phyloP scores from a whole-genome alignment of 495 filamentous ascomycete species.

The Bathelium albidoporum region DNA sequence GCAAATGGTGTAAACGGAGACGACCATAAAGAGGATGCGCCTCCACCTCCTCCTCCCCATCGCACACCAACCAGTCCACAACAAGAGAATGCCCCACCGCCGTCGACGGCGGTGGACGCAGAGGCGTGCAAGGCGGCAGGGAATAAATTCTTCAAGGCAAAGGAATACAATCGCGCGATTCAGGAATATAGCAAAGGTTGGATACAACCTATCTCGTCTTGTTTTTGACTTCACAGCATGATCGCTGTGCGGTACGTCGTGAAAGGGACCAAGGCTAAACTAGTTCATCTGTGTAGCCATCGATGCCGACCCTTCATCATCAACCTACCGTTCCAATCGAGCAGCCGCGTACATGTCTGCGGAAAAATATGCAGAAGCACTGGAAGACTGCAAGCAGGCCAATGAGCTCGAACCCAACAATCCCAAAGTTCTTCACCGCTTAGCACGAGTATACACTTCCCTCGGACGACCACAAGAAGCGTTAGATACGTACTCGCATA shows the following conservation, averaged over 20 bases:
- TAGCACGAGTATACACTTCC: slow-evolving; percentile 78
- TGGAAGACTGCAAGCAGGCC: slow-evolving; percentile 75
- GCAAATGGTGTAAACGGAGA: slow-evolving; percentile 43
- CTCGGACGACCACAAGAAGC: slow-evolving; percentile 80
- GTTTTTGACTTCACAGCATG: slow-evolving; percentile 2
- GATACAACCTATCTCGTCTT: slow-evolving; percentile 7
- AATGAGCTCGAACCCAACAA: slow-evolving; percentile 73
- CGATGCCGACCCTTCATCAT: slow-evolving; percentile 62
- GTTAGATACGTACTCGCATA: slow-evolving; percentile 60
- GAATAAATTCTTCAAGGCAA: slow-evolving; percentile 92
- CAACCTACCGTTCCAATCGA: slow-evolving; percentile 90
- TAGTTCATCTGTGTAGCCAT: slow-evolving; percentile 49
- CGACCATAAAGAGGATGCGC: slow-evolving; percentile 39
- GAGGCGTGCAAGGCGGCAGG: slow-evolving; percentile 85
- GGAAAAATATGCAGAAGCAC: slow-evolving; percentile 60
- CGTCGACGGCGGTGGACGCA: slow-evolving; percentile 47
- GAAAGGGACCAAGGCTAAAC: slow-evolving; percentile 3
- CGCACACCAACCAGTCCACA: slow-evolving; percentile 49
- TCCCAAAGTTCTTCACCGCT: slow-evolving; percentile 73
- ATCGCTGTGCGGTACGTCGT: background rate
- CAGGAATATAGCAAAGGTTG: slow-evolving; percentile 89
- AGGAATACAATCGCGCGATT: slow-evolving; percentile 74
- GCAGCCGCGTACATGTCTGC: slow-evolving; percentile 87
- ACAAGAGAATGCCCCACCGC: slow-evolving; percentile 24
- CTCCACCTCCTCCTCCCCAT: slow-evolving; percentile 75